A percentile compares a stretch with the other conserved stretches of the same genome.
These are phyloP conservation scores for Helenozyma rhizophorensis DNA, from an alignment of 805 yeast species.

Conservation along the genomic window DNA sequence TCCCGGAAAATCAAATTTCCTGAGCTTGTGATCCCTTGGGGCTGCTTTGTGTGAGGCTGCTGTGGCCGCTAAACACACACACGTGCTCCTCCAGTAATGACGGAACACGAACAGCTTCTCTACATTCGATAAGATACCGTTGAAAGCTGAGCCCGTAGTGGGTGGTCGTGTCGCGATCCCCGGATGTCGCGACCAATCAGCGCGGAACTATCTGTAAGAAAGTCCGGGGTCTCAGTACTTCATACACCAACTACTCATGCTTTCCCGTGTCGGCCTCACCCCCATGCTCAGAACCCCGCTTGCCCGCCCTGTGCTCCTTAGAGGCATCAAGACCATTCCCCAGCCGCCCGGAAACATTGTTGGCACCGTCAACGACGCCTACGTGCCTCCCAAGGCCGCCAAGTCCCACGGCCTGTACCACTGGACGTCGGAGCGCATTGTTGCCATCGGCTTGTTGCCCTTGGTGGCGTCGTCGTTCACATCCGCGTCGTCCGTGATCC, in stretches of 20 bases:
- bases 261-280: constrained; percentile 26
- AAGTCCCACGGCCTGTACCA: constrained; percentile 65
- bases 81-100: too few species aligned
- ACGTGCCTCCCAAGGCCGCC: constrained; percentile 53
- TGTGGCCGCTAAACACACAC: too few species aligned
- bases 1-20: too few species aligned
- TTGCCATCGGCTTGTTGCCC: constrained; percentile 61
- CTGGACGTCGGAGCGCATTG: constrained; percentile 67
- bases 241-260: constrained; percentile 2
- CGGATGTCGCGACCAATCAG: constrained; percentile 17
- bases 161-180: too few species aligned
- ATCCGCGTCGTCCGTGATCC: constrained; percentile 45
- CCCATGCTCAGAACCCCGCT: constrained; percentile 17
- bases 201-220: constrained; percentile 13
- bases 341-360: constrained; percentile 74
- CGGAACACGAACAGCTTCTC: too few species aligned
- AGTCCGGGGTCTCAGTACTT: constrained; percentile 12
- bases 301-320: constrained; percentile 18
- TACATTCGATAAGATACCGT: too few species aligned
- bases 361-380: constrained; percentile 71
- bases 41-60: too few species aligned
- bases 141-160: too few species aligned
- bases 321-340: constrained; percentile 44
- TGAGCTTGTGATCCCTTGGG: too few species aligned
- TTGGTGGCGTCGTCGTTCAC: constrained; percentile 57